phyloP scores from a whole-genome alignment of 73 alveolate genomes.

The Paramecium pentaurelia region DNA sequence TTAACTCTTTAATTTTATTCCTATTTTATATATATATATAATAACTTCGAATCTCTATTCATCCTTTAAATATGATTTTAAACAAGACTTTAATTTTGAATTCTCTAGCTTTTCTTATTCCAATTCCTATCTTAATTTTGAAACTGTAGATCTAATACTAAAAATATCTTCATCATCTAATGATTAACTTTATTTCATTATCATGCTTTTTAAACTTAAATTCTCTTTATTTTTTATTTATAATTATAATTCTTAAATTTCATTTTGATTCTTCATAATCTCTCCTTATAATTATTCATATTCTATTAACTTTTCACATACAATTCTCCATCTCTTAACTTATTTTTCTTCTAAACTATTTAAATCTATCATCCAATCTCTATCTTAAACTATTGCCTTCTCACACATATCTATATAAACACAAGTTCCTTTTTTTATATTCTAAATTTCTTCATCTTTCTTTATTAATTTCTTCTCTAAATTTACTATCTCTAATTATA shows the following conservation, averaged over 20 bases:
- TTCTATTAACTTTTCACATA: background rate
- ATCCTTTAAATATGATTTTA: background rate
- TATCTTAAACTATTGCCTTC: background rate
- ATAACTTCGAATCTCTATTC: background rate
- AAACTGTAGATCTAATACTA: background rate
- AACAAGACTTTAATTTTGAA: background rate
- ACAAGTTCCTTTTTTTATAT: background rate
- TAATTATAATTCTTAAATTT: background rate
- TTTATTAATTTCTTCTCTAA: background rate
- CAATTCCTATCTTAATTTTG: slow-evolving; percentile 1
- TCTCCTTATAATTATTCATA: background rate
- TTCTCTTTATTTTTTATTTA: background rate
- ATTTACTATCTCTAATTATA: background rate
- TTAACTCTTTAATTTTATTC: background rate
- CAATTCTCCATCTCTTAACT: background rate
- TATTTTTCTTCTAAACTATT: background rate
- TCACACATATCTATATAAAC: background rate
- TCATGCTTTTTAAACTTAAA: background rate
- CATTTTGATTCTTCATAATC: background rate
- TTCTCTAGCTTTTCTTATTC: background rate
- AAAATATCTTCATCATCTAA: background rate
- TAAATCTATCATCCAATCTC: slow-evolving; percentile 18
- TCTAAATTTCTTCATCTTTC: background rate
- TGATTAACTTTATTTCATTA: background rate
- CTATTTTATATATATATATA: background rate